A percentile compares a stretch with the other conserved stretches of the same genome.
phyloP scores from a whole-genome alignment of 2,329 filamentous ascomycete genomes.

The Fusarium coffeatum region DNA sequence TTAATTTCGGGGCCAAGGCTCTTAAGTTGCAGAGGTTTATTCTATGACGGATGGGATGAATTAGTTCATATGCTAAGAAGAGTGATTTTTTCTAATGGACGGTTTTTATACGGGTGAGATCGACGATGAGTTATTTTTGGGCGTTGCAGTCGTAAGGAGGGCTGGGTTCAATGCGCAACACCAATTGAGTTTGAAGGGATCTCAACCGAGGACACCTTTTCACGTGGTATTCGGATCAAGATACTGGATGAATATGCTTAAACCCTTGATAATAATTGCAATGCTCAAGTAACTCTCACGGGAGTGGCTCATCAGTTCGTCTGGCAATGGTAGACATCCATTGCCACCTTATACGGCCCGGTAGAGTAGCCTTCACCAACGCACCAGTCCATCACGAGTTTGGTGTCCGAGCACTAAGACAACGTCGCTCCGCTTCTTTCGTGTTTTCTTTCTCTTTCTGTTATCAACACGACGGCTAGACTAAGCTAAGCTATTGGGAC shows the following conservation, averaged over 20 bases:
- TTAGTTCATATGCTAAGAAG: constrained; percentile 10
- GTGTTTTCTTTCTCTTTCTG: neutral
- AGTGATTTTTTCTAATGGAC: neutral
- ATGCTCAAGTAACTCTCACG: neutral
- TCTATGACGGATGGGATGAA: constrained; percentile 14
- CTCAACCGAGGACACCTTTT: neutral
- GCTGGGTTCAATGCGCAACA: neutral
- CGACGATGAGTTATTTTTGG: constrained; percentile 31
- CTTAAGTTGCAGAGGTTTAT: neutral
- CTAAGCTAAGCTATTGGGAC: neutral
- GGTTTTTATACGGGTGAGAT: neutral
- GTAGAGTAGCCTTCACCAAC: neutral
- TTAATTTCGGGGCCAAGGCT: constrained; percentile 29
- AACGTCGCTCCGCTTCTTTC: neutral
- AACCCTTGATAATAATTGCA: neutral
- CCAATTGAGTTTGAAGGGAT: neutral
- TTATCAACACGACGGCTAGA: neutral
- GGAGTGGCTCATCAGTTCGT: neutral
- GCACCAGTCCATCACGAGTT: neutral
- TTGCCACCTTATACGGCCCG: neutral
- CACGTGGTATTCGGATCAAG: neutral
- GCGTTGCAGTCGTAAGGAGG: neutral
- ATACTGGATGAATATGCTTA: neutral
- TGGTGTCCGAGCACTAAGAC: constrained; percentile 6
- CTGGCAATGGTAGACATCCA: neutral